A percentile compares a stretch with the other conserved stretches of the same genome.
Conservation (phyloP, 306 rosid genomes). For the Cucumis hystrix region DNA sequence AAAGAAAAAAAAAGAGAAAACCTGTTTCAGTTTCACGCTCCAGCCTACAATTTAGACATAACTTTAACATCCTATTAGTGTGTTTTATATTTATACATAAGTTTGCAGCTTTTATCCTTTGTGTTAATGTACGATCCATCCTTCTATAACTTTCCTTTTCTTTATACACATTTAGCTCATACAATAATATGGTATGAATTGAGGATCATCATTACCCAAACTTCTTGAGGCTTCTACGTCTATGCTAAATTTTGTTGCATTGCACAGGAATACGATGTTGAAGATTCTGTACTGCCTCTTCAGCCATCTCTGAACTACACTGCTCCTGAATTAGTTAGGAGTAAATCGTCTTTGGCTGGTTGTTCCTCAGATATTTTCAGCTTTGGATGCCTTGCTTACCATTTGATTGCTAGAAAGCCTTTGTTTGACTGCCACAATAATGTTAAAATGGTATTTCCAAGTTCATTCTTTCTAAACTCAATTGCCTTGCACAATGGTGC, state of each 20-base stretch:
- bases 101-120: background rate
- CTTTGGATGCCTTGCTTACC: conserved; percentile 92
- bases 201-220: background rate
- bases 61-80: background rate
- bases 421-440: conserved; percentile 87
- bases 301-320: conserved; percentile 88
- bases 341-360: conserved; percentile 40
- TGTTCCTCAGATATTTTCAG: conserved; percentile 83
- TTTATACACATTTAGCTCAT: background rate
- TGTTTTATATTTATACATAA: background rate
- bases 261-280: conserved; percentile 88
- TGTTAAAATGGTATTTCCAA: conserved; percentile 69
- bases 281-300: conserved; percentile 80
- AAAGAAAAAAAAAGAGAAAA: background rate
- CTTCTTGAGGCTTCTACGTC: background rate
- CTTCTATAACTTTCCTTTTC: background rate
- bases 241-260: background rate
- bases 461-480: background rate
- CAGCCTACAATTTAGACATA: background rate
- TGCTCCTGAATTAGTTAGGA: conserved; percentile 90
- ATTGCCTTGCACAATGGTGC: background rate
- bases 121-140: background rate
- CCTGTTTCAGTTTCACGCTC: background rate
- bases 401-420: conserved; percentile 73
- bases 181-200: background rate